phyloP scores from a whole-genome alignment of 139 green algal genomes.

The Chlorella sp. region DNA sequence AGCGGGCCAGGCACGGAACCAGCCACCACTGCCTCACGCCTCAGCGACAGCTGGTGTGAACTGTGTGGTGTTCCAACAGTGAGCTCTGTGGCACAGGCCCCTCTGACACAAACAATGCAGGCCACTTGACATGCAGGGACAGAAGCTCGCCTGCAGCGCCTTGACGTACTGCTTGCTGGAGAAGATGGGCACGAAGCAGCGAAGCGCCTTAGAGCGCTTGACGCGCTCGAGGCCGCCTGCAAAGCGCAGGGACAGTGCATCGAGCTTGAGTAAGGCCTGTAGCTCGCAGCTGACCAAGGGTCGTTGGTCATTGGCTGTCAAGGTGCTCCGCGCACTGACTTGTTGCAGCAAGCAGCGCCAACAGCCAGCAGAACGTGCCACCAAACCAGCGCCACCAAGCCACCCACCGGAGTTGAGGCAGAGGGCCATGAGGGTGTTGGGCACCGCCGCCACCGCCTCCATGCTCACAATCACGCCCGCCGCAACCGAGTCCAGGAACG shows the following conservation, averaged over 20 bases:
- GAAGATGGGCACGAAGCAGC: slow-evolving; percentile 82
- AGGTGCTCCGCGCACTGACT: no score
- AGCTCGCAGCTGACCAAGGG: no score
- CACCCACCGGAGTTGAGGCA: slow-evolving; percentile 78
- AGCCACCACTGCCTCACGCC: no score
- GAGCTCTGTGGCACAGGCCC: no score
- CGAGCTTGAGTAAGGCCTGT: neutral
- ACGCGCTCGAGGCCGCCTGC: slow-evolving; percentile 74
- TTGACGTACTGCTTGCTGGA: slow-evolving; percentile 55
- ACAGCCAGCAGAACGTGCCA: neutral
- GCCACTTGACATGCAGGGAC: neutral
- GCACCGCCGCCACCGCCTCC: slow-evolving; percentile 82
- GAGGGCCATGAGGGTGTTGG: slow-evolving; percentile 84
- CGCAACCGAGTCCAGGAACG: slow-evolving; percentile 71
- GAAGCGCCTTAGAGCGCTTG: slow-evolving; percentile 59
- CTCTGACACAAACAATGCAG: no score
- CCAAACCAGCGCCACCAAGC: neutral
- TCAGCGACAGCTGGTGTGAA: no score
- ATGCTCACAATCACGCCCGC: slow-evolving; percentile 66
- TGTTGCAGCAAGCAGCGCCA: no score
- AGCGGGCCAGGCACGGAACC: no score
- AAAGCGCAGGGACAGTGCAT: neutral
- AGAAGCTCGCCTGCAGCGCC: slow-evolving; percentile 38
- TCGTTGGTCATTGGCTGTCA: no score
- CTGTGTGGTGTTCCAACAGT: no score